A percentile compares a stretch with the other conserved stretches of the same genome.
Conservation (phyloP, 2,329 filamentous ascomycete species). For the Colletotrichum trifolii region DNA sequence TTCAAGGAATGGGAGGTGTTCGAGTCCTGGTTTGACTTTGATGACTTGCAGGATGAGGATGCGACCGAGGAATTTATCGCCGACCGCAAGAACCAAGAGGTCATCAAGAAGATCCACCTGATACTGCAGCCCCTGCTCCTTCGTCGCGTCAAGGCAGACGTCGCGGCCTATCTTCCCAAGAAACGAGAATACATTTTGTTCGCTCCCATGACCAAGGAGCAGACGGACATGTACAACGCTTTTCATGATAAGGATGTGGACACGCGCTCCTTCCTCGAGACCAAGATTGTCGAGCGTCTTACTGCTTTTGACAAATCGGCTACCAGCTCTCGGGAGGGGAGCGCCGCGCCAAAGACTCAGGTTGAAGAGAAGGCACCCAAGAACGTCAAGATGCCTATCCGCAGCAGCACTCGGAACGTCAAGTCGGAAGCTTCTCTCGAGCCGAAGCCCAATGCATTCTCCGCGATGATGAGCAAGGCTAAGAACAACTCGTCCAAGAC, state of each 20-base stretch:
- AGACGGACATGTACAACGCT: slow-evolving; percentile 86
- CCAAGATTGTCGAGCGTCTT: slow-evolving; percentile 77
- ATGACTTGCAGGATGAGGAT: slow-evolving; percentile 85
- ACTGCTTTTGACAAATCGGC: slow-evolving; percentile 48
- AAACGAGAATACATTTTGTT: slow-evolving; percentile 97
- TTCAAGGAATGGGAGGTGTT: slow-evolving; percentile 95
- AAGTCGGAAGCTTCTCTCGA: slow-evolving; percentile 39
- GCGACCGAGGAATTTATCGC: slow-evolving; percentile 82
- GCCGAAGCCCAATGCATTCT: slow-evolving; percentile 58
- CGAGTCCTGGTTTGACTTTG: slow-evolving; percentile 97
- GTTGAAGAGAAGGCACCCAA: slow-evolving; percentile 36
- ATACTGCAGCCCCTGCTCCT: slow-evolving; percentile 93
- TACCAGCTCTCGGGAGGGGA: slow-evolving; percentile 45
- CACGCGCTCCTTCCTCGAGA: slow-evolving; percentile 81
- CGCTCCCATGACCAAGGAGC: slow-evolving; percentile 89
- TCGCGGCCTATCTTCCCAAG: slow-evolving; percentile 90
- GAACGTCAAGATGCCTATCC: slow-evolving; percentile 47
- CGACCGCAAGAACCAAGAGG: slow-evolving; percentile 70
- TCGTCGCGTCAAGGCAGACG: slow-evolving; percentile 90
- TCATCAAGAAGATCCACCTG: slow-evolving; percentile 82
- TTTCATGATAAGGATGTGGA: slow-evolving; percentile 68
- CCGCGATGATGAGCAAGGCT: slow-evolving; percentile 60
- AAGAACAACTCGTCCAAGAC: slow-evolving; percentile 39
- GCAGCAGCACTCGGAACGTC: slow-evolving; percentile 49
- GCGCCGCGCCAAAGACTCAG: slow-evolving; percentile 38